phyloP scores from a whole-genome alignment of 108 stramenopile genomes.

The Nitzschia palea region DNA sequence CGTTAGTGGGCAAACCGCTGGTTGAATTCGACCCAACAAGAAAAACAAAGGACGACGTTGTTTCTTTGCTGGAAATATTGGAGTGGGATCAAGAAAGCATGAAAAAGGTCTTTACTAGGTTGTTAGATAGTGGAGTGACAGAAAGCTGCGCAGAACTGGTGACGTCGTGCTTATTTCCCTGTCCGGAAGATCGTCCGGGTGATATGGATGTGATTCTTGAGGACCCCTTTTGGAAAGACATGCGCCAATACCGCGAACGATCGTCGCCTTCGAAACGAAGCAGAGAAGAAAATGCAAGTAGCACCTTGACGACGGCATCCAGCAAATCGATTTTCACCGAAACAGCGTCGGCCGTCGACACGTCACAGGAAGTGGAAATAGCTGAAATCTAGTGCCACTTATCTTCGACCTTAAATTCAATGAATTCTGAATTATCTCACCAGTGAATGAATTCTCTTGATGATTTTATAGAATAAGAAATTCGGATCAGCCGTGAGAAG shows the following conservation, averaged over 20 bases:
- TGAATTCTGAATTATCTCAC: too few relatives aligned
- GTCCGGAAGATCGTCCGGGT: constrained; percentile 33
- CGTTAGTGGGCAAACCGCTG: constrained; percentile 69
- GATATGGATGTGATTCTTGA: constrained; percentile 53
- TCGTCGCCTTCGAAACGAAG: constrained; percentile 14
- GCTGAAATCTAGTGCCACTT: background rate
- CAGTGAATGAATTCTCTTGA: too few relatives aligned
- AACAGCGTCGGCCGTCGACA: background rate
- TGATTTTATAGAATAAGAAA: too few relatives aligned
- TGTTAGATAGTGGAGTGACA: constrained; percentile 48
- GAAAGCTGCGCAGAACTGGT: constrained; percentile 60
- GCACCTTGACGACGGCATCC: background rate
- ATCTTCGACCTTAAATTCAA: background rate
- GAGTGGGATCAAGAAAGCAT: constrained; percentile 46
- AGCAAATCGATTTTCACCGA: constrained; percentile 8
- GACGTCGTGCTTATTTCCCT: constrained; percentile 47
- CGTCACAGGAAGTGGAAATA: background rate
- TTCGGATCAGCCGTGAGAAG: too few relatives aligned
- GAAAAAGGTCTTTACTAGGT: constrained; percentile 28
- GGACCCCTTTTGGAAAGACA: constrained; percentile 44
- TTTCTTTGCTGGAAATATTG: constrained; percentile 35
- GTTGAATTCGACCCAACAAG: constrained; percentile 41
- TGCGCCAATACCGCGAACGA: constrained; percentile 11
- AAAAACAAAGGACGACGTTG: constrained; percentile 23
- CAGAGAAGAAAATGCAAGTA: background rate